phyloP scores from a whole-genome alignment of 202 grass and related monocot genomes.

The Digitaria exilis region DNA sequence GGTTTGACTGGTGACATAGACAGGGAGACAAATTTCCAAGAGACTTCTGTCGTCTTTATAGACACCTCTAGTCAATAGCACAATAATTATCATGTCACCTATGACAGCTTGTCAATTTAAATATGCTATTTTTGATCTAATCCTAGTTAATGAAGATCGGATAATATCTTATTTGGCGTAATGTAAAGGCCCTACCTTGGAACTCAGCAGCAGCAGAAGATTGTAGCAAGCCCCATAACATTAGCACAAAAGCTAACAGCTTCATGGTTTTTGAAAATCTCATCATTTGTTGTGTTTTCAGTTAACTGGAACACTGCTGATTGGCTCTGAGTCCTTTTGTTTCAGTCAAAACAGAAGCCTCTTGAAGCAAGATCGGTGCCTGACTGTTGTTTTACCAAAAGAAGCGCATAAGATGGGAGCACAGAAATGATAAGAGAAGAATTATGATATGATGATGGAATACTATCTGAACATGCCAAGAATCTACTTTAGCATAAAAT shows the following conservation, averaged over 20 bases:
- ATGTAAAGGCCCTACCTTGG: constrained; percentile 52
- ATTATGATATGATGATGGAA: neutral
- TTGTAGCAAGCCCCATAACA: constrained; percentile 41
- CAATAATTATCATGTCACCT: neutral
- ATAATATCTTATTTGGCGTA: constrained; percentile 22
- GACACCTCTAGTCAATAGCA: constrained; percentile 3
- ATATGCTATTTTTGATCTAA: neutral
- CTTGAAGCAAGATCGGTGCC: neutral
- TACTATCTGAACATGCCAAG: neutral
- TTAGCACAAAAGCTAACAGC: constrained; percentile 42
- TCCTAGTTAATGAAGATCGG: neutral
- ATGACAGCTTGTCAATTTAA: neutral
- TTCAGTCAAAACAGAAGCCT: neutral
- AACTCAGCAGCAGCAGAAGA: constrained; percentile 23
- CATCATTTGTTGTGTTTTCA: constrained; percentile 2
- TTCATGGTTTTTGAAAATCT: constrained; percentile 42
- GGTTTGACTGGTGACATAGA: constrained; percentile 26
- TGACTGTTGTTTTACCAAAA: neutral
- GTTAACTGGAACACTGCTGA: constrained; percentile 10
- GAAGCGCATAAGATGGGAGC: neutral
- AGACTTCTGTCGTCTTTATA: too few relatives aligned
- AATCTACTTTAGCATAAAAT: neutral
- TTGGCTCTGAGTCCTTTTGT: constrained; percentile 13
- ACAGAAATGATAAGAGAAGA: neutral
- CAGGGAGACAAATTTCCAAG: too few relatives aligned